These are phyloP conservation scores for Diplodia intermedia DNA, from an alignment of 2,329 filamentous ascomycete genomes.

Conservation along the genomic window DNA sequence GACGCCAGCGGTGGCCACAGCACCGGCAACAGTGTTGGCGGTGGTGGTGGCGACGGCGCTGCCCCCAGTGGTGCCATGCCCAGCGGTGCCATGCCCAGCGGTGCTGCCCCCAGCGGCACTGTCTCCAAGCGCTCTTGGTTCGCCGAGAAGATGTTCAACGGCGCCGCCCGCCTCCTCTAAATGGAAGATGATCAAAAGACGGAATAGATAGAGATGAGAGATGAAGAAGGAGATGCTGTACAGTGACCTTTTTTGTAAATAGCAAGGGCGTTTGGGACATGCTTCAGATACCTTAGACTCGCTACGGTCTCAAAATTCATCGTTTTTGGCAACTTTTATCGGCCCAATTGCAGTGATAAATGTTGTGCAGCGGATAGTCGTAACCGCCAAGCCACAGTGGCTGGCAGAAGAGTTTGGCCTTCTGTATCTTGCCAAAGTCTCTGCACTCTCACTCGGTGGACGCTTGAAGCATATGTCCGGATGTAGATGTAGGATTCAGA, in stretches of 20 bases:
- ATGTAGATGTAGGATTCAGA: neutral
- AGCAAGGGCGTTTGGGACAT: conserved; percentile 15
- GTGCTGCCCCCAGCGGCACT: conserved; percentile 19
- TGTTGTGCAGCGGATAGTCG: neutral
- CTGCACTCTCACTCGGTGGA: neutral
- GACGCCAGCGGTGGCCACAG: conserved; percentile 29
- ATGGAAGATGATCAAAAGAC: neutral
- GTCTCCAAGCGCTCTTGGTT: conserved; percentile 18
- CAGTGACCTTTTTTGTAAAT: conserved; percentile 7
- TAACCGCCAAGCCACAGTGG: neutral
- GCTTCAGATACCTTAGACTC: conserved; percentile 18
- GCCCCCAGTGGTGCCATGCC: conserved; percentile 1
- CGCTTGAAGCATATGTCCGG: neutral
- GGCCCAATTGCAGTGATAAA: neutral
- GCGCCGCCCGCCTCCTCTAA: conserved; percentile 13
- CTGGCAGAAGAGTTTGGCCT: neutral
- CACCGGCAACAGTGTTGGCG: conserved; percentile 31
- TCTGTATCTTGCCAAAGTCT: neutral
- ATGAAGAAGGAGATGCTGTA: neutral
- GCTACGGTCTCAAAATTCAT: neutral
- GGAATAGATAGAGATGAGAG: neutral
- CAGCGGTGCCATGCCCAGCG: conserved; percentile 26
- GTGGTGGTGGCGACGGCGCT: conserved; percentile 3
- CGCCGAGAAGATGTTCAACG: conserved; percentile 24
- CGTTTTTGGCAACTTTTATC: neutral